A percentile compares a stretch with the other conserved stretches of the same genome.
These are phyloP conservation scores for Neonectria sp. DNA, from an alignment of 2,329 filamentous ascomycete genomes.

Conservation along the genomic window DNA sequence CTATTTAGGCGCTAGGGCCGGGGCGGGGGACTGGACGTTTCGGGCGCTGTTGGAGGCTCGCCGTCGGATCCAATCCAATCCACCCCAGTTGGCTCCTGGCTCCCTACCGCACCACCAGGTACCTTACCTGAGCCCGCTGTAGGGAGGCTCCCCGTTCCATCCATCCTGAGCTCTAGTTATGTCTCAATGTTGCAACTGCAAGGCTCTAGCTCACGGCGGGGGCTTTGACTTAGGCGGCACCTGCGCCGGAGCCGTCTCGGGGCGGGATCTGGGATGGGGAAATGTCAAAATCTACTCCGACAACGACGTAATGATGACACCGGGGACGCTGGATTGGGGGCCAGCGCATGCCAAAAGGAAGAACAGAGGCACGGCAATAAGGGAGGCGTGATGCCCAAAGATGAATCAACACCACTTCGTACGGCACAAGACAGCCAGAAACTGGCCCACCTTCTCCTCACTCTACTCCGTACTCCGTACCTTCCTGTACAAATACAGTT, in stretches of 20 bases:
- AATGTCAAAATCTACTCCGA: background rate
- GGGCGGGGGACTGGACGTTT: constrained; percentile 28
- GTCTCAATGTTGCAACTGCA: background rate
- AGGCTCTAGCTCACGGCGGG: background rate
- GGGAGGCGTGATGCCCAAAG: background rate
- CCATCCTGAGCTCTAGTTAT: background rate
- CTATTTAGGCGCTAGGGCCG: constrained; percentile 36
- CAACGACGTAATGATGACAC: background rate
- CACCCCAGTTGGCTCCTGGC: constrained; percentile 8
- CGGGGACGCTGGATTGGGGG: background rate
- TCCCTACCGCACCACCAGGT: background rate
- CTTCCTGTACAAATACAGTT: background rate
- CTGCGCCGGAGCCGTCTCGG: background rate
- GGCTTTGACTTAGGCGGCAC: constrained; percentile 15
- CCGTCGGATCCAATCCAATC: constrained; percentile 23
- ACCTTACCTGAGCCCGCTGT: background rate
- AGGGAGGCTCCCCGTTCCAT: background rate
- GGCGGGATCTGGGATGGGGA: background rate
- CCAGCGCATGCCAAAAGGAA: background rate
- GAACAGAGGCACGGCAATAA: background rate
- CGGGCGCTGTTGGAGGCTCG: constrained; percentile 27
- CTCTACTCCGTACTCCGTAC: background rate
- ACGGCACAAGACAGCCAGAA: background rate
- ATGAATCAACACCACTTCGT: background rate
- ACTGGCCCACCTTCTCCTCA: constrained; percentile 1